These are phyloP conservation scores for Clavariopsis aquatica DNA, from an alignment of 495 filamentous ascomycete genomes.

Conservation along the genomic window DNA sequence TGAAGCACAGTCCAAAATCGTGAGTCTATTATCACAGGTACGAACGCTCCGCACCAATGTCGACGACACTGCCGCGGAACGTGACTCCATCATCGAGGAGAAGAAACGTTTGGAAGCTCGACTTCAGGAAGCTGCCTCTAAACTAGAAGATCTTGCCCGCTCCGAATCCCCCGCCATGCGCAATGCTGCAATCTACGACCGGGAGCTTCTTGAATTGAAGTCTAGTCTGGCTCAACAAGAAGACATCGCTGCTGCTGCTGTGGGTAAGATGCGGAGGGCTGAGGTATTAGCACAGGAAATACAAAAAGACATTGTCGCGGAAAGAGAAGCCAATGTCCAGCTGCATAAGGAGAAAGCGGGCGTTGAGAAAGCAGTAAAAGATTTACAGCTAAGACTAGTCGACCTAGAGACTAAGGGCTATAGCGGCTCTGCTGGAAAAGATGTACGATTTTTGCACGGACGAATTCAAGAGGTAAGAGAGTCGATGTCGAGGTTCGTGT, in stretches of 20 bases:
- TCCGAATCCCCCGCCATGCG: conserved; percentile 88
- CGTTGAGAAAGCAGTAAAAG: conserved; percentile 87
- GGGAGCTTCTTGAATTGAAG: conserved; percentile 88
- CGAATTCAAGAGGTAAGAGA: conserved; percentile 87
- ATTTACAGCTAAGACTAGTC: conserved; percentile 84
- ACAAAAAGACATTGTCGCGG: conserved; percentile 90
- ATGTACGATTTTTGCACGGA: conserved; percentile 92
- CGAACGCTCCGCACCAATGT: conserved; percentile 77
- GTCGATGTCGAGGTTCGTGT: conserved; percentile 7
- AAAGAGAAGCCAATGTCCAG: conserved; percentile 78
- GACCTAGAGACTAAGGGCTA: conserved; percentile 98
- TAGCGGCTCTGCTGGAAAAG: conserved; percentile 79
- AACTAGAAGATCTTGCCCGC: conserved; percentile 86
- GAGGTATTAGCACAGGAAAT: conserved; percentile 86
- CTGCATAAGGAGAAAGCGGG: conserved; percentile 90
- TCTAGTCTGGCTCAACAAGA: conserved; percentile 87
- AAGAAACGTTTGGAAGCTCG: conserved; percentile 87
- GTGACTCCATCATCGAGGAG: conserved; percentile 81
- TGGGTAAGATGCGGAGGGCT: conserved; percentile 97
- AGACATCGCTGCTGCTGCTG: conserved; percentile 86
- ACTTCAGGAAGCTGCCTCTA: conserved; percentile 82
- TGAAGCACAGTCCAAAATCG: conserved; percentile 89
- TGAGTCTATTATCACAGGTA: conserved; percentile 88
- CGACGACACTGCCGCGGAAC: conserved; percentile 83
- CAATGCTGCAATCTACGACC: conserved; percentile 86